Evolutionary conservation across 257 asterid species (phyloP).

Genomic region (Ilex aquifolium): DNA sequence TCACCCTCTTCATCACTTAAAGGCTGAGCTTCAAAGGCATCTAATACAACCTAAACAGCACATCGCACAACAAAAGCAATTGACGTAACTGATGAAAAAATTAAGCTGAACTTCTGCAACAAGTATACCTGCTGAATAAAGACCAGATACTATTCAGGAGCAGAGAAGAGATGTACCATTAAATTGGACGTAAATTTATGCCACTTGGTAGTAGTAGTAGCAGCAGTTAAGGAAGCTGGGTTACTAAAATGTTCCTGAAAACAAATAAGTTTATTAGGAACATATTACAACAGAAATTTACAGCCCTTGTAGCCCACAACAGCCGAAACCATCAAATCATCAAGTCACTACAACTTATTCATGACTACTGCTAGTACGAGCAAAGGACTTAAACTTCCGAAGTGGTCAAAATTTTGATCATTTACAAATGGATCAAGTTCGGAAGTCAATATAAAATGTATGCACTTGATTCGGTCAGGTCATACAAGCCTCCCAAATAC

Average conservation of each 20-base stretch:
- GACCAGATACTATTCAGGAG: neutral
- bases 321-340: too few relatives aligned
- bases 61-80: constrained; percentile 10
- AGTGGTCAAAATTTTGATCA: too few relatives aligned
- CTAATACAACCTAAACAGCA: constrained; percentile 62
- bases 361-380: too few relatives aligned
- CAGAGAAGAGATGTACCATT: constrained; percentile 35
- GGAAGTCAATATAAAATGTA: too few relatives aligned
- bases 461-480: too few relatives aligned
- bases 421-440: too few relatives aligned
- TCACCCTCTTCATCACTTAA: constrained; percentile 87
- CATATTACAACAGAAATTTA: neutral
- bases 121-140: neutral
- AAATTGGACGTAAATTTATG: constrained; percentile 76
- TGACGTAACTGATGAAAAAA: neutral
- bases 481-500: too few relatives aligned
- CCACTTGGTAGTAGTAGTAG: constrained; percentile 74
- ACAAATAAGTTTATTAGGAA: neutral
- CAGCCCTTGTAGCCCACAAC: too few relatives aligned
- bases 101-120: neutral
- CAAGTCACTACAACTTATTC: too few relatives aligned
- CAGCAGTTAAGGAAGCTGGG: constrained; percentile 70
- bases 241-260: constrained; percentile 81
- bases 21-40: constrained; percentile 94
- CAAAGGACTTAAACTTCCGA: too few relatives aligned